phyloP scores from a whole-genome alignment of 441 rosid genomes.

The Populus hybrid region DNA sequence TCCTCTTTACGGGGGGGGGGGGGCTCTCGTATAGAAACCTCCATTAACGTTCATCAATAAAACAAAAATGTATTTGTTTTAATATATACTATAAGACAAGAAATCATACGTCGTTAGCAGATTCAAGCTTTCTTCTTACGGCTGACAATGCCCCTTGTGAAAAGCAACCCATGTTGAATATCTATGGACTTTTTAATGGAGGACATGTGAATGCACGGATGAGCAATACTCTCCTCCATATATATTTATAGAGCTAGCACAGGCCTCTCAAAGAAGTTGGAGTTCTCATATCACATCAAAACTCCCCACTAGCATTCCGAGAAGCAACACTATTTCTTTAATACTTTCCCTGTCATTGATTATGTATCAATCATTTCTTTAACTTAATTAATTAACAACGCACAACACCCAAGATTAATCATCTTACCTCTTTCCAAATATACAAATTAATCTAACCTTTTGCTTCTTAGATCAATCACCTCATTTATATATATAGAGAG shows the following conservation, averaged over 20 bases:
- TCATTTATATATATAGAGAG: background rate
- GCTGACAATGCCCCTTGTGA: constrained; percentile 23
- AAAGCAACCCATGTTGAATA: constrained; percentile 22
- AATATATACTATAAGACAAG: no score
- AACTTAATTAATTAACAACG: background rate
- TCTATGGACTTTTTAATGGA: constrained; percentile 22
- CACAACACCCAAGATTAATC: background rate
- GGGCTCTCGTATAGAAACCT: background rate
- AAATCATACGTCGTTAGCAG: background rate
- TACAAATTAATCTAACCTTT: background rate
- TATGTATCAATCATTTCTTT: background rate
- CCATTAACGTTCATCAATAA: background rate
- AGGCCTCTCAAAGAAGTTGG: constrained; percentile 5
- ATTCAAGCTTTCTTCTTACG: constrained; percentile 2
- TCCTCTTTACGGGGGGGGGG: background rate
- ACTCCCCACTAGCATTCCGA: constrained; percentile 16
- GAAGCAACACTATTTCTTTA: background rate
- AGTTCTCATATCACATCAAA: constrained; percentile 15
- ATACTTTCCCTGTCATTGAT: background rate
- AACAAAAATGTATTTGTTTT: background rate
- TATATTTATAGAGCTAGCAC: constrained; percentile 15
- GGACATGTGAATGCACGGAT: constrained; percentile 32
- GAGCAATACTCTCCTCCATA: constrained; percentile 1
- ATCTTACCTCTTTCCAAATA: background rate
- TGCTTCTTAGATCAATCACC: background rate